phyloP scores from a whole-genome alignment of 306 rosid species.

The Cucumis melo region DNA sequence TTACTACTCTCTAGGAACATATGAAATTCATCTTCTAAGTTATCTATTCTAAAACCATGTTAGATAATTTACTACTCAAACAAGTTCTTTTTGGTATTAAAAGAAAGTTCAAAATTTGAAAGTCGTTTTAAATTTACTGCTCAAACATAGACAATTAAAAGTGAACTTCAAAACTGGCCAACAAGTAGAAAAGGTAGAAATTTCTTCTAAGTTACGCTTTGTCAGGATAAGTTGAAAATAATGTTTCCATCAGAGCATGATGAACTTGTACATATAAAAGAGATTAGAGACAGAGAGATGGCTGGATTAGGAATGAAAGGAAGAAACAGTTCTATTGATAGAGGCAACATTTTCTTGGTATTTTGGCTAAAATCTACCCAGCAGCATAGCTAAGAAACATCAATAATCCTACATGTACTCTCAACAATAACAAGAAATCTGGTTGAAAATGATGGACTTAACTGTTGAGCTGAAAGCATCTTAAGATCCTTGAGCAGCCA shows the following conservation, averaged over 20 bases:
- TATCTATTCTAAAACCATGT: neutral
- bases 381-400: neutral
- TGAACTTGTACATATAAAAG: neutral
- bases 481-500: neutral
- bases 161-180: neutral
- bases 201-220: neutral
- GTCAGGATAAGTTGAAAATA: neutral
- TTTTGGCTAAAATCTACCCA: neutral
- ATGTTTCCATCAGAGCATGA: neutral
- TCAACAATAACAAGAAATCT: neutral
- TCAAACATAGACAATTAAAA: neutral
- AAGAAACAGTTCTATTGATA: neutral
- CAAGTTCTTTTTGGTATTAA: neutral
- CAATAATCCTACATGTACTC: neutral
- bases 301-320: neutral
- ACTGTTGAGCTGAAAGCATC: neutral
- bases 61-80: neutral
- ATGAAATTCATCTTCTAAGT: neutral
- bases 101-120: neutral
- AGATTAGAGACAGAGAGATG: slow-evolving; percentile 2
- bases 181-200: neutral
- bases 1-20: neutral
- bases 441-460: neutral
- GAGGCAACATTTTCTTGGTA: neutral
- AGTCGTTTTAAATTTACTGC: neutral